Evolutionary conservation across 1,139 yeast species (phyloP).

Genomic region (Hemisphaericaspora lyxosophila): DNA sequence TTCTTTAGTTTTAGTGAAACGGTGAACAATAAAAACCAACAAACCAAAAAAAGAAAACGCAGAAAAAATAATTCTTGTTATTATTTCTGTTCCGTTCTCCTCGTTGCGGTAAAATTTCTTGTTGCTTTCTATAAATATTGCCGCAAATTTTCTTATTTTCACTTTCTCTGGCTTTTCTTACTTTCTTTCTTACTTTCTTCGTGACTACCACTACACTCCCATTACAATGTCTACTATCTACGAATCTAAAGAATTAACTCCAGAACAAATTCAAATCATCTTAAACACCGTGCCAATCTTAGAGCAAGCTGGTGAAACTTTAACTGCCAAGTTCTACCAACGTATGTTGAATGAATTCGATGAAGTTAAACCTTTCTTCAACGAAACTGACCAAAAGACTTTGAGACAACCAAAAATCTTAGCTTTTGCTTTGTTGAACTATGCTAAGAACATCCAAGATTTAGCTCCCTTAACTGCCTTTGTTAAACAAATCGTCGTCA

Average conservation of each 20-base stretch:
- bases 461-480: constrained; percentile 52
- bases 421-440: constrained; percentile 60
- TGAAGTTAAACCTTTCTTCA: constrained; percentile 59
- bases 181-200: not conserved
- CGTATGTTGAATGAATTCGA: constrained; percentile 55
- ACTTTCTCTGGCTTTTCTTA: not conserved
- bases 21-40: too few relatives aligned
- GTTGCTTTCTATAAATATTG: not conserved
- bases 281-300: constrained; percentile 60
- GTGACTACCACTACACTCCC: not conserved
- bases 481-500: constrained; percentile 60
- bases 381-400: constrained; percentile 55
- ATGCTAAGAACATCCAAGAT: constrained; percentile 65
- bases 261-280: constrained; percentile 39
- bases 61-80: too few relatives aligned
- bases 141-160: not conserved
- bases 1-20: too few relatives aligned
- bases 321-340: constrained; percentile 55
- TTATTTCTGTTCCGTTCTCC: not conserved
- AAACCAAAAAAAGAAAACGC: too few relatives aligned
- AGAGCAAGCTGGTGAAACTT: constrained; percentile 53
- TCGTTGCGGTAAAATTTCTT: too few relatives aligned
- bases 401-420: constrained; percentile 64
- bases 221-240: constrained; percentile 10
- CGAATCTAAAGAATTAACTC: constrained; percentile 23